A percentile compares a stretch with the other conserved stretches of the same genome.
Evolutionary conservation across 768 basidiomycete species (phyloP).

Genomic region (Omphalotus guepiniiformis): DNA sequence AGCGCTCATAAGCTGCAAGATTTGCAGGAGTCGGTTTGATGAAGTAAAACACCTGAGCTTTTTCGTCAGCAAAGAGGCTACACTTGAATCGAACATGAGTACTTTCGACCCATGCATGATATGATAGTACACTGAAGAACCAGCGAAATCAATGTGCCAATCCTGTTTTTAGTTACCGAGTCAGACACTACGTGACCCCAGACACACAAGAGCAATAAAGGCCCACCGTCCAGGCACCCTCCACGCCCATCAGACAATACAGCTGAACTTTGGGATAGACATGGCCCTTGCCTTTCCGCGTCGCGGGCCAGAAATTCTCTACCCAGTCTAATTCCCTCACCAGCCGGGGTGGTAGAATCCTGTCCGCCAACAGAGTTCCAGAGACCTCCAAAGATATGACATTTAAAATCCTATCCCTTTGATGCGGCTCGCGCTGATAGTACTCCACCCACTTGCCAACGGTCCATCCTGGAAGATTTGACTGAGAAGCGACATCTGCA

Average conservation of each 20-base stretch:
- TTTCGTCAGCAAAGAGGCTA: conserved; percentile 6
- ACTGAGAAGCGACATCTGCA: conserved; percentile 85
- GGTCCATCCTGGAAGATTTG: conserved; percentile 83
- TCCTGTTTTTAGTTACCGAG: conserved; percentile 49
- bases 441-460: conserved; percentile 90
- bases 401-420: conserved; percentile 86
- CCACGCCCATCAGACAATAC: conserved; percentile 97
- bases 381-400: conserved; percentile 95
- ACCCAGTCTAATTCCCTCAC: conserved; percentile 96
- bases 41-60: conserved; percentile 85
- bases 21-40: conserved; percentile 86
- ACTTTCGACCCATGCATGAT: conserved; percentile 85
- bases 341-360: conserved; percentile 77
- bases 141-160: conserved; percentile 98
- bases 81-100: conserved; percentile 9
- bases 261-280: conserved; percentile 90
- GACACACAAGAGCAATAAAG: conserved; percentile 4
- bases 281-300: conserved; percentile 67
- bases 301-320: conserved; percentile 88
- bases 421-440: conserved; percentile 59
- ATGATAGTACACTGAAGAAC: conserved; percentile 97
- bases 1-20: conserved; percentile 84
- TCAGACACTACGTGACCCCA: too few species aligned
- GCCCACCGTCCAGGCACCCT: conserved; percentile 88
- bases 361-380: conserved; percentile 74